Base-by-base conservation (phyloP, 495 filamentous ascomycete species). In the Lasiosphaeria miniovina region DNA sequence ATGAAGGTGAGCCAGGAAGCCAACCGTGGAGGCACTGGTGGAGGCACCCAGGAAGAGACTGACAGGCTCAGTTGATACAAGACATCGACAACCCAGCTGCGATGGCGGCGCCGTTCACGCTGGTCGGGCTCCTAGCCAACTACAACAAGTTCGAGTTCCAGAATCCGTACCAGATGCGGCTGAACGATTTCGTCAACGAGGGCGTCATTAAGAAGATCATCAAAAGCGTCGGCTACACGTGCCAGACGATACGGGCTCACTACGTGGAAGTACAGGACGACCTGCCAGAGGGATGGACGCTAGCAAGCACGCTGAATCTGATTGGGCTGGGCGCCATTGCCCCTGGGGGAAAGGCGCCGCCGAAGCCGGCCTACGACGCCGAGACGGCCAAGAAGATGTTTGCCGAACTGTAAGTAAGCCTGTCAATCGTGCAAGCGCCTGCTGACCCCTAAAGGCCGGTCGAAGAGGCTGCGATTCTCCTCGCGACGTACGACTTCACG, bases 61-160 rank as follows among this genome's bases (percentile, higher is more conserved):
- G 31, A 15, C 12, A 7, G 12, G 17, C 43, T 6, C 63, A 97
- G 92, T 90, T 90, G 68, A 86, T 96, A 56, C 90, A 96, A 76
- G 91, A 96, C 58, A 82, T 85, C 10, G 88, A 92, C 40, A 80
- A 78, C 52, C 74, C 81, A 4, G 71, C 79, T 2, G 77, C 84
- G 62, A 83, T 82, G 50, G 79, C 90, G 33, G 84, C 89, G 56
- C 89, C 93, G 1, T 93, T 97, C 59, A 82, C 88, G 35, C 81
- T 97, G 43, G 76, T 96, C 5, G 95, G 93, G 7, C 76, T 96
- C n/a, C 76, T 98, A 56, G 91, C 89, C 63, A 98, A 98, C 74
- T 98, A 97, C 82, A 97, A 97, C 82, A 98, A 97, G 74, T 98
- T 98, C 66, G 94, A 98, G 75, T 91, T 95, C 58, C 94, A 96